Evolutionary conservation across 495 filamentous ascomycete species (phyloP).

Genomic region (Penicillium canariense): DNA sequence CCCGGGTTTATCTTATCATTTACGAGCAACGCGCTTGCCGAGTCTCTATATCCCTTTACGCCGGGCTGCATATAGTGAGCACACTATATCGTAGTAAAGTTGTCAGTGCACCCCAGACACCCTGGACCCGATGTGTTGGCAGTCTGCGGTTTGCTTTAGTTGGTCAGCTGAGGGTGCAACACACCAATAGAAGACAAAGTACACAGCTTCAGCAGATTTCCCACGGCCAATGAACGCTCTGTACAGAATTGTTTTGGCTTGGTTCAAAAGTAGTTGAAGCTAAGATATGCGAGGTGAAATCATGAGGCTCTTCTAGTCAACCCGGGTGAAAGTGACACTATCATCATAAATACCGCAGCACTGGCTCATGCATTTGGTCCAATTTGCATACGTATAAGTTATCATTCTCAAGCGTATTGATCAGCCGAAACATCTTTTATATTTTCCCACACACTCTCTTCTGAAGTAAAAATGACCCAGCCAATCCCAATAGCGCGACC

Average conservation of each 20-base stretch:
- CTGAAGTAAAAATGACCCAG: neutral
- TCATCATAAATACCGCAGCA: neutral
- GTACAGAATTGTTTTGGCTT: neutral
- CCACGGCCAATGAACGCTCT: too few species aligned
- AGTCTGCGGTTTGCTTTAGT: neutral
- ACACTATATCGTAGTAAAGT: neutral
- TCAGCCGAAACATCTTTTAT: too few species aligned
- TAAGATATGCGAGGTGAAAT: neutral
- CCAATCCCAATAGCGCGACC: neutral
- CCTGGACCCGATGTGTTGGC: neutral
- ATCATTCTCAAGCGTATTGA: too few species aligned
- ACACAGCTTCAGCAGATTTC: neutral
- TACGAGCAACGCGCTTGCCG: neutral
- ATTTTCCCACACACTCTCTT: neutral
- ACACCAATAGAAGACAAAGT: neutral
- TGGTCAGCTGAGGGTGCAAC: neutral
- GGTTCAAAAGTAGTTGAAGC: neutral
- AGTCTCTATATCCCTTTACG: neutral
- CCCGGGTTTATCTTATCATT: neutral
- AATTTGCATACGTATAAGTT: too few species aligned
- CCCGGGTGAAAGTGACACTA: neutral
- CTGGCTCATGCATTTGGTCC: too few species aligned
- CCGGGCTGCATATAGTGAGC: neutral
- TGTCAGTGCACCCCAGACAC: neutral
- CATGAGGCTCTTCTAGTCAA: neutral